phyloP scores from a whole-genome alignment of 164 flowering plant species.

The Cinnamomum chago region DNA sequence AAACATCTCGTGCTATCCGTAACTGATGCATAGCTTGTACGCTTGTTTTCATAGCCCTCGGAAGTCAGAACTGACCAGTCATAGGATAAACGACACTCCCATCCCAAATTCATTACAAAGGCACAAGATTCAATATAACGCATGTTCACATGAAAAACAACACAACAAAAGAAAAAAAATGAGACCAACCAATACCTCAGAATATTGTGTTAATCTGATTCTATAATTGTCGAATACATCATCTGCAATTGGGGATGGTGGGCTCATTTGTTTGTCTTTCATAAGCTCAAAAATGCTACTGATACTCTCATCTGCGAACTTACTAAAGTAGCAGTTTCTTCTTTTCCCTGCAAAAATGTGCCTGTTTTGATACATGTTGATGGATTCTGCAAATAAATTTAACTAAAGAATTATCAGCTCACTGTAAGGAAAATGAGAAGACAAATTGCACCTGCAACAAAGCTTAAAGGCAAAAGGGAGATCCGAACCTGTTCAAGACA shows the following conservation, averaged over 20 bases:
- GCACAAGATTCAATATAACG: background rate
- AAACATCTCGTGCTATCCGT: background rate
- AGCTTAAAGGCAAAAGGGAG: constrained; percentile 62
- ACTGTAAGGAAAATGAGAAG: constrained; percentile 3
- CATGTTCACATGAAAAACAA: background rate
- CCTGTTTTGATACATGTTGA: background rate
- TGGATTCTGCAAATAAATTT: background rate
- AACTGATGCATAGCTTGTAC: background rate
- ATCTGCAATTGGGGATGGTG: constrained; percentile 16
- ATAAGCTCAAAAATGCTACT: constrained; percentile 24
- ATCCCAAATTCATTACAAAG: background rate
- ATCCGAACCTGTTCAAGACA: constrained; percentile 45
- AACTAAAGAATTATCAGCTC: background rate
- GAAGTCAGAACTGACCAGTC: background rate
- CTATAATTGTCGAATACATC: constrained; percentile 24
- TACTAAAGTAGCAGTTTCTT: constrained; percentile 39
- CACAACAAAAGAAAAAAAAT: background rate
- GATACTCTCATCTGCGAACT: constrained; percentile 44
- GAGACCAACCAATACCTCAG: constrained; percentile 38
- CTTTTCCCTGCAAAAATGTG: constrained; percentile 41
- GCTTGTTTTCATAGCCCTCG: background rate
- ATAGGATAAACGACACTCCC: background rate
- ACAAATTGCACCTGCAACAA: constrained; percentile 50
- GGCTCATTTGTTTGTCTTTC: constrained; percentile 16
- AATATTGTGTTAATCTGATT: constrained; percentile 58